Conservation (phyloP, 2,329 filamentous ascomycete species). For the Monosporascus sp. region DNA sequence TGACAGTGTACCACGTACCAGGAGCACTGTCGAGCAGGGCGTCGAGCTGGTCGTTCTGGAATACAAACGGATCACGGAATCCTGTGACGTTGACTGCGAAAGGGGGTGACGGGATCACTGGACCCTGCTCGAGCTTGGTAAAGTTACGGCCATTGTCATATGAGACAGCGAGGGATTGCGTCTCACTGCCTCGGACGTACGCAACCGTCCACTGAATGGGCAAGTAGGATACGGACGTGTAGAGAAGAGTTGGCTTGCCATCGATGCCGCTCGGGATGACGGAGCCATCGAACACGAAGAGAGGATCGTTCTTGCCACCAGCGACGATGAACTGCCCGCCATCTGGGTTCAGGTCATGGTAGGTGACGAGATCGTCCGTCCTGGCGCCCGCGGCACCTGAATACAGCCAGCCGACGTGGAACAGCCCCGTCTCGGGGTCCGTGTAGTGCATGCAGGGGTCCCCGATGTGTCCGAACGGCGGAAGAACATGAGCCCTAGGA, state of each 20-base stretch:
- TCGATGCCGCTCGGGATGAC: constrained; percentile 38
- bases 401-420: constrained; percentile 39
- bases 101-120: constrained; percentile 33
- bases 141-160: constrained; percentile 30
- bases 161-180: constrained; percentile 37
- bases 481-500: constrained; percentile 34
- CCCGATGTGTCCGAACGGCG: constrained; percentile 33
- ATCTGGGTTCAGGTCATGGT: constrained; percentile 31
- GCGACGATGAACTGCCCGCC: constrained; percentile 30
- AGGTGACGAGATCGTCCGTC: constrained; percentile 36
- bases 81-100: constrained; percentile 36
- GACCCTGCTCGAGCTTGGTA: constrained; percentile 31
- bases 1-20: constrained; percentile 32
- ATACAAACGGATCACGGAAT: constrained; percentile 38
- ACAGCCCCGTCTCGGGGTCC: constrained; percentile 36
- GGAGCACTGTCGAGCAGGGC: constrained; percentile 24
- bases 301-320: constrained; percentile 29
- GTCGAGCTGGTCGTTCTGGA: constrained; percentile 33
- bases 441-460: constrained; percentile 42
- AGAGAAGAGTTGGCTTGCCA: constrained; percentile 37
- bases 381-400: constrained; percentile 31
- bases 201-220: constrained; percentile 41
- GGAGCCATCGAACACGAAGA: constrained; percentile 40
- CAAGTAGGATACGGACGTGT: constrained; percentile 38
- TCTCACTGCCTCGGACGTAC: constrained; percentile 40